Conservation (phyloP, 345 rosid species). For the Eucalyptus lansdowneana region DNA sequence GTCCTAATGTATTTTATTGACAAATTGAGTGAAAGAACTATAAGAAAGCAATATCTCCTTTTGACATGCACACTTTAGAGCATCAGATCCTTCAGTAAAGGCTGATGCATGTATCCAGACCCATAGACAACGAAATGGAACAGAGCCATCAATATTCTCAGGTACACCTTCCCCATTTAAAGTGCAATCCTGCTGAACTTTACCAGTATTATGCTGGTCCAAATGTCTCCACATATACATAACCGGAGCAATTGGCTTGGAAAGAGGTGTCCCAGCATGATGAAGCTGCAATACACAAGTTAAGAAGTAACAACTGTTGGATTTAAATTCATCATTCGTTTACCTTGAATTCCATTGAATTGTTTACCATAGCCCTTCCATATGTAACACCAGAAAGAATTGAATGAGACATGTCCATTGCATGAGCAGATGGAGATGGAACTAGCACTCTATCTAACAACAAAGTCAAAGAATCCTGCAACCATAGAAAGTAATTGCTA, state of each 20-base stretch:
- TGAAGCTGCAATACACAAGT: conserved; percentile 42
- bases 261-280: conserved; percentile 41
- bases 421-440: conserved; percentile 37
- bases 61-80: conserved; percentile 54
- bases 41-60: conserved; percentile 29
- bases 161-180: conserved; percentile 1
- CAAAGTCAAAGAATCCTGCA: conserved; percentile 54
- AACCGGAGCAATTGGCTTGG: conserved; percentile 57
- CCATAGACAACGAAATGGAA: conserved; percentile 43
- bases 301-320: not conserved
- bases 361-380: conserved; percentile 63
- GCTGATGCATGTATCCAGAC: conserved; percentile 88
- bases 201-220: conserved; percentile 3
- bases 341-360: not conserved
- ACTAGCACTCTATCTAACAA: conserved; percentile 37
- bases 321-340: not conserved
- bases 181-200: not conserved
- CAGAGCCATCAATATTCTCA: not conserved
- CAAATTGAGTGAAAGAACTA: not conserved
- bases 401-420: conserved; percentile 18
- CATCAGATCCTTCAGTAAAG: conserved; percentile 58
- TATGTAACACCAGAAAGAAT: conserved; percentile 48
- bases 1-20: not conserved
- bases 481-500: not conserved
- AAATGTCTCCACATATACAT: conserved; percentile 66